Conservation (phyloP, 352 stramenopile genomes). For the Globisporangium takayamanum region DNA sequence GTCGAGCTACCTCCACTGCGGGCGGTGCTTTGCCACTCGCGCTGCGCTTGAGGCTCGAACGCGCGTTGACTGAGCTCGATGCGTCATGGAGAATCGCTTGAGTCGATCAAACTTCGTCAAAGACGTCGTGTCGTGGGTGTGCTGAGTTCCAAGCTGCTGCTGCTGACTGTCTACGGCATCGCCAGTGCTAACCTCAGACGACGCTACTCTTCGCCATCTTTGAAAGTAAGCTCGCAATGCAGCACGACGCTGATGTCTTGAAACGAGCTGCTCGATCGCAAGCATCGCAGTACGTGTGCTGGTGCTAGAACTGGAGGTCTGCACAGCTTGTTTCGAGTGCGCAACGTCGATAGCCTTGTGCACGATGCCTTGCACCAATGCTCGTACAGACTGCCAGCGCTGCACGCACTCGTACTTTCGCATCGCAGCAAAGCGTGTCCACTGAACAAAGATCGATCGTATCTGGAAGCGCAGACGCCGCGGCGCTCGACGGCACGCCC, state of each 20-base stretch:
- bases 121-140: not conserved
- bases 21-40: not conserved
- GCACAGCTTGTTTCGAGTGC: not conserved
- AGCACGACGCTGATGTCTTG: not conserved
- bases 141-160: not conserved
- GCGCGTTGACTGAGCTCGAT: not conserved
- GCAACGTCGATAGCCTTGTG: too few relatives aligned
- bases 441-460: not conserved
- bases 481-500: not conserved
- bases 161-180: not conserved
- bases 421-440: slow-evolving; percentile 1
- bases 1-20: not conserved
- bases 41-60: not conserved
- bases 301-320: not conserved
- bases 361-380: not conserved
- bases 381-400: not conserved
- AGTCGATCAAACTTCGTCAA: not conserved
- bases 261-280: not conserved
- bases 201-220: not conserved
- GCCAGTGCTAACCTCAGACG: not conserved
- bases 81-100: too few relatives aligned
- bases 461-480: slow-evolving; percentile 8
- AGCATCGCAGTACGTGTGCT: not conserved
- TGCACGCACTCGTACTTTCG: not conserved
- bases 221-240: not conserved